Evolutionary conservation across 1,139 yeast genomes (phyloP).

Genomic region (Magnusiomyces fungicola): DNA sequence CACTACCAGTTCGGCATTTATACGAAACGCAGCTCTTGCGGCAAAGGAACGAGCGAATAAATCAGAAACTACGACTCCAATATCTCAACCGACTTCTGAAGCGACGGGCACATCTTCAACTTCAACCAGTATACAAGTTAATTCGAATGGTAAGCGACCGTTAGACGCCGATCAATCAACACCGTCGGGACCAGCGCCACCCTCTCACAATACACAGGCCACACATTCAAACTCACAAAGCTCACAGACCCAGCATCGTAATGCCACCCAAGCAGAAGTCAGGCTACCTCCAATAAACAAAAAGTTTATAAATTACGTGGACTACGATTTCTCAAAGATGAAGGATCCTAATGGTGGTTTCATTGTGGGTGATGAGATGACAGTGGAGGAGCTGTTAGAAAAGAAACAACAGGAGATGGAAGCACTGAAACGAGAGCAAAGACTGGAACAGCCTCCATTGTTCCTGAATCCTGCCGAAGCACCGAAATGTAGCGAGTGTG

Average conservation of each 20-base stretch:
- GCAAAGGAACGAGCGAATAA: neutral
- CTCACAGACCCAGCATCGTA: conserved; percentile 10
- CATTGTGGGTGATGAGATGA: conserved; percentile 38
- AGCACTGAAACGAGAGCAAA: conserved; percentile 69
- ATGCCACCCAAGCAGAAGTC: conserved; percentile 6
- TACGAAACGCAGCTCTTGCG: neutral
- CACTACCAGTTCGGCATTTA: conserved; percentile 7
- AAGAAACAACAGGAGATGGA: conserved; percentile 44
- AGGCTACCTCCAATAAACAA: conserved; percentile 14
- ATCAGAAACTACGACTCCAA: no score
- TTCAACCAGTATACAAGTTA: no score
- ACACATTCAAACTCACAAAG: conserved; percentile 2
- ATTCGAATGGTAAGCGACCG: no score
- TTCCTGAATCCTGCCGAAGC: conserved; percentile 43
- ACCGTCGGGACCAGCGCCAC: neutral
- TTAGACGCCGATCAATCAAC: no score
- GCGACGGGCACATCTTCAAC: no score
- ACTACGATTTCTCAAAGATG: conserved; percentile 82
- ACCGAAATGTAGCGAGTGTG: conserved; percentile 79
- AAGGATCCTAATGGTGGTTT: conserved; percentile 86
- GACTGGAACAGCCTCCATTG: conserved; percentile 22
- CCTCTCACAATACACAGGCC: conserved; percentile 9
- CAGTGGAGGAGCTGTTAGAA: conserved; percentile 29
- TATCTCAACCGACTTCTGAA: no score
- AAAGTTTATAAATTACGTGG: conserved; percentile 58